Conservation (phyloP, 2,329 filamentous ascomycete species). For the Claviceps citrina region DNA sequence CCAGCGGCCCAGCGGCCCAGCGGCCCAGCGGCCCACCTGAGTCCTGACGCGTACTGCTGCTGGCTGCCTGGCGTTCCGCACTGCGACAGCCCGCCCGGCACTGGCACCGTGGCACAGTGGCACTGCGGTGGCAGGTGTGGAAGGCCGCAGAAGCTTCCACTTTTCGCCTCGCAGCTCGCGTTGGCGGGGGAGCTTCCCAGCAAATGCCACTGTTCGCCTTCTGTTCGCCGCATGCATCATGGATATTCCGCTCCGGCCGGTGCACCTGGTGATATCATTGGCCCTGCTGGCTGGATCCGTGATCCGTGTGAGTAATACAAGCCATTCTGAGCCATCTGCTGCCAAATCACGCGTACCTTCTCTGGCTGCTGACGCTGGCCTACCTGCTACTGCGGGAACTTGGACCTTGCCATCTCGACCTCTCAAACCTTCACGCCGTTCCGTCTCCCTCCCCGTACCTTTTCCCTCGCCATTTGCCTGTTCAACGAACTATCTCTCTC, state of each 20-base stretch:
- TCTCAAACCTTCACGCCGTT: constrained; percentile 9
- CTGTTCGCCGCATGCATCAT: constrained; percentile 15
- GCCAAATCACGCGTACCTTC: constrained; percentile 1
- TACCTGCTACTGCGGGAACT: constrained; percentile 1
- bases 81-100: too few relatives aligned
- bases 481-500: too few relatives aligned
- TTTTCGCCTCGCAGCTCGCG: constrained; percentile 1
- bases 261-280: constrained; percentile 20
- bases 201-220: too few relatives aligned
- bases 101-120: too few relatives aligned
- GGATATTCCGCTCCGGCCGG: constrained; percentile 21
- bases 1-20: not conserved
- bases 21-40: too few relatives aligned
- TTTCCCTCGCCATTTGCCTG: constrained; percentile 3
- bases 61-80: constrained; percentile 3
- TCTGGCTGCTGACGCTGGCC: not conserved
- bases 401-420: constrained; percentile 12
- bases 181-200: not conserved
- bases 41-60: constrained; percentile 1
- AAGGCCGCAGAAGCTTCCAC: constrained; percentile 6
- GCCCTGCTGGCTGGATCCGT: constrained; percentile 11
- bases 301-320: constrained; percentile 6
- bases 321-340: not conserved
- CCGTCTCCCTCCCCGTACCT: constrained; percentile 4
- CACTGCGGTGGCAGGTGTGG: not conserved